These are phyloP conservation scores for Geotrichum armillariae DNA, from an alignment of 1,139 yeast species.

Conservation along the genomic window DNA sequence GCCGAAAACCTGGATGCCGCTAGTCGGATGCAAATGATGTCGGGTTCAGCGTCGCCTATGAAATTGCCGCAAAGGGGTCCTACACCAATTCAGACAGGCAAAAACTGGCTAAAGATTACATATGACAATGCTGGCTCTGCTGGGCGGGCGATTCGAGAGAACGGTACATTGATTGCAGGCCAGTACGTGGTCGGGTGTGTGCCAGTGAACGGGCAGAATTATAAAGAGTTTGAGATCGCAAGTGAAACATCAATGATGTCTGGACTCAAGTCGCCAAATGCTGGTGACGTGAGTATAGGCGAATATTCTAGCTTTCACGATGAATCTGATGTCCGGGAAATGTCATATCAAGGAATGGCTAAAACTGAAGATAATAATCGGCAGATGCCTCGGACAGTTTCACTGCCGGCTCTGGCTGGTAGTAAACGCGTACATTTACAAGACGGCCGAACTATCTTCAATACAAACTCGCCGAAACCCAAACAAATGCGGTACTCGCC, in stretches of 20 bases:
- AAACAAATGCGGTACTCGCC: constrained; percentile 24
- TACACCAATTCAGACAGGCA: constrained; percentile 75
- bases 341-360: not conserved
- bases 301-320: constrained; percentile 3
- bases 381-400: constrained; percentile 28
- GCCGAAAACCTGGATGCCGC: constrained; percentile 63
- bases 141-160: constrained; percentile 78
- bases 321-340: constrained; percentile 1
- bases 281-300: constrained; percentile 11
- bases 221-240: constrained; percentile 28
- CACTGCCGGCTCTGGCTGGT: constrained; percentile 33
- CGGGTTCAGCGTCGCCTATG: constrained; percentile 20
- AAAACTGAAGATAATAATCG: constrained; percentile 12
- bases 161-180: constrained; percentile 71
- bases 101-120: constrained; percentile 86
- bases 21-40: constrained; percentile 19
- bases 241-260: constrained; percentile 24
- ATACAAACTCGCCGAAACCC: constrained; percentile 21
- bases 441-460: constrained; percentile 34
- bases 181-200: constrained; percentile 70
- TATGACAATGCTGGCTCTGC: constrained; percentile 78
- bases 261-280: constrained; percentile 9
- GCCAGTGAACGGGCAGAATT: constrained; percentile 48
- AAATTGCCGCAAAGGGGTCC: constrained; percentile 25
- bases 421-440: constrained; percentile 31